phyloP scores from a whole-genome alignment of 2,329 filamentous ascomycete genomes.

The Emydomyces testavorans region DNA sequence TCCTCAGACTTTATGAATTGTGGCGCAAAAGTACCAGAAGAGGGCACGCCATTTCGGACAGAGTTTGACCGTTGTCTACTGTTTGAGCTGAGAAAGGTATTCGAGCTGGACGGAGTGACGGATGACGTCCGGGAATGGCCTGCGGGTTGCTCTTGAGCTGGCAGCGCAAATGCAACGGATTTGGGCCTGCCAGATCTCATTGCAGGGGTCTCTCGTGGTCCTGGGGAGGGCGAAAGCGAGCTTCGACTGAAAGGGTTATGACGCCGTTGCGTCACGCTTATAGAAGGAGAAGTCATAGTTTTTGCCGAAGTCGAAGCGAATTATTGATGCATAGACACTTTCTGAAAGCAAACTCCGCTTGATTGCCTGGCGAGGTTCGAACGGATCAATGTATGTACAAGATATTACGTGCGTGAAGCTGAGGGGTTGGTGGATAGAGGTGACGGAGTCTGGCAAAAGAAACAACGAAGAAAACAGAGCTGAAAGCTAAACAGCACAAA shows the following conservation, averaged over 20 bases:
- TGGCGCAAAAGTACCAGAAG: slow-evolving; percentile 79
- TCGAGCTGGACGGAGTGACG: slow-evolving; percentile 45
- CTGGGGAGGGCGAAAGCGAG: slow-evolving; percentile 54
- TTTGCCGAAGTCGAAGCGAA: background rate
- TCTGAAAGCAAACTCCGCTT: background rate
- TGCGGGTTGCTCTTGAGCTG: slow-evolving; percentile 35
- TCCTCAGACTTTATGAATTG: slow-evolving; percentile 90
- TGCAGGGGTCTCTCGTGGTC: slow-evolving; percentile 31
- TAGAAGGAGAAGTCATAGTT: slow-evolving; percentile 42
- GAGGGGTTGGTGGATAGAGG: too few relatives aligned
- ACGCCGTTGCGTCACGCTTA: slow-evolving; percentile 58
- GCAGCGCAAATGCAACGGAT: slow-evolving; percentile 60
- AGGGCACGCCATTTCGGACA: slow-evolving; percentile 40
- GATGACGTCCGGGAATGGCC: slow-evolving; percentile 61
- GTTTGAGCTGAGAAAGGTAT: slow-evolving; percentile 32
- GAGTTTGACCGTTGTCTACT: slow-evolving; percentile 49
- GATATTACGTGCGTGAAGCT: background rate
- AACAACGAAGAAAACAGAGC: background rate
- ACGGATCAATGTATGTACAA: background rate
- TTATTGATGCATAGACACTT: background rate
- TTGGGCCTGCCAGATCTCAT: slow-evolving; percentile 50
- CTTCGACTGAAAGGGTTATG: slow-evolving; percentile 68
- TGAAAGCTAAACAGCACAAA: background rate
- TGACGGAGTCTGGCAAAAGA: background rate
- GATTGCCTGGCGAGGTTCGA: background rate